Conservation (phyloP, 2,329 filamentous ascomycete genomes). For the Aureobasidium sp. region DNA sequence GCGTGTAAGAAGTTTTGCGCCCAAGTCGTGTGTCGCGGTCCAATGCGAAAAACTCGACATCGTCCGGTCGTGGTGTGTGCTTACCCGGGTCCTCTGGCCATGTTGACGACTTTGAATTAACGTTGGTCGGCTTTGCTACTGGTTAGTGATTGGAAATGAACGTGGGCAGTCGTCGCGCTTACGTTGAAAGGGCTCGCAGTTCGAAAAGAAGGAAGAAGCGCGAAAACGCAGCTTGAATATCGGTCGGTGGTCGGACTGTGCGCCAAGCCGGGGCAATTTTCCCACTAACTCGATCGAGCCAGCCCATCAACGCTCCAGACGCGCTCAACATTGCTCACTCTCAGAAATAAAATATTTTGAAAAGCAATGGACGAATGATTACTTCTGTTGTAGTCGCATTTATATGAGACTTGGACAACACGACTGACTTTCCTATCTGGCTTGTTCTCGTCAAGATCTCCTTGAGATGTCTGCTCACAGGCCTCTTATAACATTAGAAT, state of each 20-base stretch:
- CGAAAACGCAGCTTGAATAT: neutral
- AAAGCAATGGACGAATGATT: neutral
- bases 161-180: slow-evolving; percentile 11
- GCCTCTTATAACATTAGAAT: neutral
- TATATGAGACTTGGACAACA: neutral
- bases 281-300: neutral
- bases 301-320: neutral
- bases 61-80: slow-evolving; percentile 17
- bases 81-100: slow-evolving; percentile 53
- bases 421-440: neutral
- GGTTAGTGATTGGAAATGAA: slow-evolving; percentile 11
- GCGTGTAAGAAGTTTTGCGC: slow-evolving; percentile 54
- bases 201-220: neutral
- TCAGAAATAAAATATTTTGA: neutral
- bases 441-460: neutral
- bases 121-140: slow-evolving; percentile 13
- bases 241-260: neutral
- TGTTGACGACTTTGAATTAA: slow-evolving; percentile 39
- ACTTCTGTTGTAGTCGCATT: neutral
- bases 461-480: neutral
- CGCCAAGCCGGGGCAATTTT: neutral
- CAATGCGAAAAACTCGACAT: slow-evolving; percentile 7
- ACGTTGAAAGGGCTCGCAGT: slow-evolving; percentile 12
- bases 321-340: neutral
- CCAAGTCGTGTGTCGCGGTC: neutral